These are phyloP conservation scores for Naganishia onofrii DNA, from an alignment of 768 basidiomycete genomes.

Conservation along the genomic window DNA sequence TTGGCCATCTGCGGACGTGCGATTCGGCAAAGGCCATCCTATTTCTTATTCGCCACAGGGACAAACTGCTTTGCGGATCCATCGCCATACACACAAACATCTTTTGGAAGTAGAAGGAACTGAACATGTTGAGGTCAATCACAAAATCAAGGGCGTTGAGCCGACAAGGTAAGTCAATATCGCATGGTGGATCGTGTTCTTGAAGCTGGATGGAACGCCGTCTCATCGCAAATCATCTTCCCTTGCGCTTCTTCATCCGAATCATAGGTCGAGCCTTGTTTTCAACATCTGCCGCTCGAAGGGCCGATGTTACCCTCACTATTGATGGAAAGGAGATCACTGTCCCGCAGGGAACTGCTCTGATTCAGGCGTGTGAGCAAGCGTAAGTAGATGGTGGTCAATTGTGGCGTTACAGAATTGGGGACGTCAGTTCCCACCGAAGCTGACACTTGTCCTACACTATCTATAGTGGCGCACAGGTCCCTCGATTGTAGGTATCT, in stretches of 20 bases:
- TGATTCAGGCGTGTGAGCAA: slow-evolving; percentile 78
- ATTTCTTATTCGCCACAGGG: neutral
- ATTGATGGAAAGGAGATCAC: slow-evolving; percentile 97
- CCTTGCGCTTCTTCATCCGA: neutral
- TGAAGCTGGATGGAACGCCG: neutral
- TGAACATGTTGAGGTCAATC: slow-evolving; percentile 20
- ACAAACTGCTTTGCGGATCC: neutral
- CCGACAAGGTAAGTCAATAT: slow-evolving; percentile 9
- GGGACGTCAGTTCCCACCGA: slow-evolving; percentile 28
- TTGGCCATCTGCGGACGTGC: neutral
- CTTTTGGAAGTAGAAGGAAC: neutral
- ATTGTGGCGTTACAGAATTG: neutral
- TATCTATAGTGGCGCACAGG: slow-evolving; percentile 59
- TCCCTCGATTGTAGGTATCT: slow-evolving; percentile 52
- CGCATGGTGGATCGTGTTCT: neutral
- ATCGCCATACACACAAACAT: neutral
- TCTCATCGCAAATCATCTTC: neutral
- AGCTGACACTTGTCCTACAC: slow-evolving; percentile 61
- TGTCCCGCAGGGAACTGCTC: slow-evolving; percentile 88
- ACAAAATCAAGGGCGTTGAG: slow-evolving; percentile 17
- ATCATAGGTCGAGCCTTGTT: slow-evolving; percentile 31
- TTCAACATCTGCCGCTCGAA: slow-evolving; percentile 39
- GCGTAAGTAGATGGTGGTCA: slow-evolving; percentile 71
- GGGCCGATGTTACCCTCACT: slow-evolving; percentile 70
- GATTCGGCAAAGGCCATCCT: neutral